Evolutionary conservation across 768 basidiomycete species (phyloP).

Genomic region (Pilatotrama ljubarskyi): DNA sequence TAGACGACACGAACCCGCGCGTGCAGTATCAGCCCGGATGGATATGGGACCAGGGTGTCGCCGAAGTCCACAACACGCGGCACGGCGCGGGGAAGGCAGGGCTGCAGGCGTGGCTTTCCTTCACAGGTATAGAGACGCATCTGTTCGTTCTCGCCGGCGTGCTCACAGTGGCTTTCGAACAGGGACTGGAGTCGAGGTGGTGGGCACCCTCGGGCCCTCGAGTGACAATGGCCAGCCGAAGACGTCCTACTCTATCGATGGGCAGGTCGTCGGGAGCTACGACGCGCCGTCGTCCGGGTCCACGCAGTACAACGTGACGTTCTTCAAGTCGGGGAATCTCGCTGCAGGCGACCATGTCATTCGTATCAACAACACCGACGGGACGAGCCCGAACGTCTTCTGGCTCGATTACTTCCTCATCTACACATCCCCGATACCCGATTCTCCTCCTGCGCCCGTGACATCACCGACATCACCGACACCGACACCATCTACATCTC

Average conservation of each 20-base stretch:
- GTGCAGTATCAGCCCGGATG: conserved; percentile 15
- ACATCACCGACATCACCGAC: neutral
- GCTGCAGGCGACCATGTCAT: conserved; percentile 2
- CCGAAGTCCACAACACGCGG: conserved; percentile 5
- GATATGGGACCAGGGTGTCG: conserved; percentile 17
- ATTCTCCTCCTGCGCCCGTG: neutral
- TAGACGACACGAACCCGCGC: conserved; percentile 6
- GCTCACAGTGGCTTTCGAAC: too few relatives aligned
- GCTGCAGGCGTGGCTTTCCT: neutral
- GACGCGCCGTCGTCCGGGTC: neutral
- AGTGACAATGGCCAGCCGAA: neutral
- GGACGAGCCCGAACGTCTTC: conserved; percentile 5
- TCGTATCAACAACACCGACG: conserved; percentile 8
- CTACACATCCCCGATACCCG: neutral
- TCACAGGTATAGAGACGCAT: neutral
- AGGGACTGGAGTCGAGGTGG: conserved; percentile 13
- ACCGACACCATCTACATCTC: neutral
- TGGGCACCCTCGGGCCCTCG: conserved; percentile 9
- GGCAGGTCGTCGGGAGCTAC: neutral
- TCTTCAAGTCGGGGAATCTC: conserved; percentile 3
- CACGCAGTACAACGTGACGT: conserved; percentile 10
- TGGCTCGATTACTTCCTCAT: conserved; percentile 18
- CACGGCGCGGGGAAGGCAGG: conserved; percentile 2
- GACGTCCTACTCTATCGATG: conserved; percentile 11
- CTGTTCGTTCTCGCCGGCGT: neutral